phyloP scores from a whole-genome alignment of 495 filamentous ascomycete genomes.

The Pseudoneurospora amorphoporcata region DNA sequence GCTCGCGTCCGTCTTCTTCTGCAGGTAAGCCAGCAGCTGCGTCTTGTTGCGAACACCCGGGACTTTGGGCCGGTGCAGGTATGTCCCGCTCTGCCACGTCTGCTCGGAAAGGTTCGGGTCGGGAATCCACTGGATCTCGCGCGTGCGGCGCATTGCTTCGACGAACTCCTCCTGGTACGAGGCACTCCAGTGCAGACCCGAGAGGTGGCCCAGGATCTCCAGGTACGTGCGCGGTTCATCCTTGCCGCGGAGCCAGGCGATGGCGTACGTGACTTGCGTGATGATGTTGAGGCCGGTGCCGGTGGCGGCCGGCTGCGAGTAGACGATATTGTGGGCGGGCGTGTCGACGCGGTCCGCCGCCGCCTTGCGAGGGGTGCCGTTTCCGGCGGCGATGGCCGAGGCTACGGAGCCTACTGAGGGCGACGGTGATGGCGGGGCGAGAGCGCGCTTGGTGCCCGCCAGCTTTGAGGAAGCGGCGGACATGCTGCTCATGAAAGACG shows the following conservation, averaged over 20 bases:
- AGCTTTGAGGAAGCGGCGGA: slow-evolving; percentile 38
- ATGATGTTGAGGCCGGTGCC: slow-evolving; percentile 69
- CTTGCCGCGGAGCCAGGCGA: slow-evolving; percentile 75
- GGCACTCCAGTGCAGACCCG: slow-evolving; percentile 43
- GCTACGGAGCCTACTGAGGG: slow-evolving; percentile 37
- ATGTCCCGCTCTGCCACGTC: slow-evolving; percentile 52
- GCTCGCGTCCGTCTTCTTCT: slow-evolving; percentile 67
- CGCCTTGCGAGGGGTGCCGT: slow-evolving; percentile 37
- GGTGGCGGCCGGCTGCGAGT: slow-evolving; percentile 68
- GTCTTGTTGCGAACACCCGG: slow-evolving; percentile 66
- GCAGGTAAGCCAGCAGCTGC: slow-evolving; percentile 68
- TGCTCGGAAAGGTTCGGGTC: slow-evolving; percentile 44
- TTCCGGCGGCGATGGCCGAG: slow-evolving; percentile 32
- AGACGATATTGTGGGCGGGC: slow-evolving; percentile 41
- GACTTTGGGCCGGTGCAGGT: slow-evolving; percentile 63
- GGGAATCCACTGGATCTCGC: slow-evolving; percentile 60
- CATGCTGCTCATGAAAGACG: slow-evolving; percentile 37
- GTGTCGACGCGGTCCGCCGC: slow-evolving; percentile 30
- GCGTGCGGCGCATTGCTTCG: slow-evolving; percentile 45
- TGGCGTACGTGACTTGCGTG: slow-evolving; percentile 73
- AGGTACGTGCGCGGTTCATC: slow-evolving; percentile 55
- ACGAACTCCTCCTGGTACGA: slow-evolving; percentile 33
- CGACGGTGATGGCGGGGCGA: slow-evolving; percentile 26
- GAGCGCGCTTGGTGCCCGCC: slow-evolving; percentile 33
- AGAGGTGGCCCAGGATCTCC: slow-evolving; percentile 70